Evolutionary conservation across 441 rosid species (phyloP), one percentile per base, ranked within the genome.

Genomic region (Eruca vesicaria): DNA sequence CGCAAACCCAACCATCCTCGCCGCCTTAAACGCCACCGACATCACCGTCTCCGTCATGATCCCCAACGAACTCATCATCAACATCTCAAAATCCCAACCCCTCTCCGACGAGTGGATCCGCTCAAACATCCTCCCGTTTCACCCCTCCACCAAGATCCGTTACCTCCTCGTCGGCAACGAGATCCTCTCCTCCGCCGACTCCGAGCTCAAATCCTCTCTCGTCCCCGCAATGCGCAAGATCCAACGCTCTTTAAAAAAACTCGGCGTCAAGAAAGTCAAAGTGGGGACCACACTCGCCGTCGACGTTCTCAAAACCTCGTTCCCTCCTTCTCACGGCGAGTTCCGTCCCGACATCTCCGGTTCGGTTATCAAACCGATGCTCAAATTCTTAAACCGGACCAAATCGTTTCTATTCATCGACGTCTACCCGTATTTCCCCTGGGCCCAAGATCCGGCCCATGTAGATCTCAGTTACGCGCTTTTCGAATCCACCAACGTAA

Each of bases 161-260:
- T 95, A 95, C 78, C 89, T 91, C 72, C 89, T 95, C 14, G 86
- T 91, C 69, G 94, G 99, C 12, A 95, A 95, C 85, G 97, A 95
- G 79, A 84, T 95, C 83, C 85, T 90, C 43, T 81, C 88, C 28
- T 60, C 38, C 33, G 7, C 86, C n/a, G 88, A 86, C 35, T 71
- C 76, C 21, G 73, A 73, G 20, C 87, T 86, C 12, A 88, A 90
- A 92, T 76, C 62, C 77, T 73, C 81, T 21, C 89, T 95, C 21
- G 95, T 91, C 4, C 95, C 92, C 0, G 95, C 91, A 36, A 93
- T 95, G 97, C 84, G 87, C 4, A 84, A 73, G 74, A 85, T 95
- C 79, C 86, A 81, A 77, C 53, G 11, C 0, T 83, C 97, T 7
- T 72, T 93, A 2, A 88, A 74, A 69, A 41, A 80, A 31, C 82